These are phyloP conservation scores for Monosporascus sp. DNA, from an alignment of 2,329 filamentous ascomycete species.

Conservation along the genomic window DNA sequence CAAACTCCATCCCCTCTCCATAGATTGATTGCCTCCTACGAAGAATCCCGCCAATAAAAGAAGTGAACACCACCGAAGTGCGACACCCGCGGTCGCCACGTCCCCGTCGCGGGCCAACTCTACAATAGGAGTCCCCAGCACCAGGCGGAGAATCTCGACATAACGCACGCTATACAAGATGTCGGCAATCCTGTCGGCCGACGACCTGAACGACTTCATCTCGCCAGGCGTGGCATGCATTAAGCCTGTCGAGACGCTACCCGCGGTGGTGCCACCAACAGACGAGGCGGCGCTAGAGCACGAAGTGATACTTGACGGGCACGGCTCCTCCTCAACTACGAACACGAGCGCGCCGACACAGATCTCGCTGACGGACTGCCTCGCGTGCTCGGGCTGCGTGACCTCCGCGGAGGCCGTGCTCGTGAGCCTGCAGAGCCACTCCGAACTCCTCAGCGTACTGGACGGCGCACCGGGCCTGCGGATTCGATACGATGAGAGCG, in stretches of 20 bases:
- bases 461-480: slow-evolving; percentile 57
- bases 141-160: background rate
- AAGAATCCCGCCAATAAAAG: no score
- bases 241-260: slow-evolving; percentile 91
- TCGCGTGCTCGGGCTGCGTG: slow-evolving; percentile 95
- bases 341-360: slow-evolving; percentile 66
- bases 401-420: slow-evolving; percentile 97
- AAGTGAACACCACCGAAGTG: background rate
- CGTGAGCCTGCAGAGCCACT: slow-evolving; percentile 88
- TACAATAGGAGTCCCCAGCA: background rate
- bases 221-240: slow-evolving; percentile 96
- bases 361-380: slow-evolving; percentile 94
- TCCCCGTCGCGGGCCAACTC: background rate
- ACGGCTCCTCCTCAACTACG: slow-evolving; percentile 44
- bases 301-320: slow-evolving; percentile 92
- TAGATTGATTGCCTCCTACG: no score
- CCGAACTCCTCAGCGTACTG: slow-evolving; percentile 79
- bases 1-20: no score
- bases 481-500: slow-evolving; percentile 27
- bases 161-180: slow-evolving; percentile 44
- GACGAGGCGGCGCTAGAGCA: slow-evolving; percentile 45
- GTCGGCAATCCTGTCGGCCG: slow-evolving; percentile 94
- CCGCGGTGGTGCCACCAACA: slow-evolving; percentile 48
- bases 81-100: background rate
- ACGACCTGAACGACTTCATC: slow-evolving; percentile 99